These are phyloP conservation scores for Dendrostoma leiphaemia DNA, from an alignment of 2,329 filamentous ascomycete genomes.

Conservation along the genomic window DNA sequence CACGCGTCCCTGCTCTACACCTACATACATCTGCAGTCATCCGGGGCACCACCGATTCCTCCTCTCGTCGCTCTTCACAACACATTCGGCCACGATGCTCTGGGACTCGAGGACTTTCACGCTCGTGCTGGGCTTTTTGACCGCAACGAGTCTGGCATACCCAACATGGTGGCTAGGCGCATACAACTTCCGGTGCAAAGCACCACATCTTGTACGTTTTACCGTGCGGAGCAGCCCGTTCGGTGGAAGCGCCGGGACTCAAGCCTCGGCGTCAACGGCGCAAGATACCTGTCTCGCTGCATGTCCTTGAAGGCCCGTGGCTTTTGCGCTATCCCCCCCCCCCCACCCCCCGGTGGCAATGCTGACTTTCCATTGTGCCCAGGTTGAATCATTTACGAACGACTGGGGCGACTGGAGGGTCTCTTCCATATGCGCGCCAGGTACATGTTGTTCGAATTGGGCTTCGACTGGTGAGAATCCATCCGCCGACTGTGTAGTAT, in stretches of 20 bases:
- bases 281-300: no score
- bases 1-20: no score
- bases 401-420: constrained; percentile 16
- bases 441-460: constrained; percentile 13
- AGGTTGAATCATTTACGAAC: constrained; percentile 5
- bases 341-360: no score
- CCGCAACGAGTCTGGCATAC: neutral
- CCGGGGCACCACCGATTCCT: neutral
- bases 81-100: neutral
- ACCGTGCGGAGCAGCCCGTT: no score
- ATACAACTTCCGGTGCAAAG: constrained; percentile 14
- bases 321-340: no score
- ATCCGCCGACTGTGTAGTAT: no score
- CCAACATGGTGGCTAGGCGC: constrained; percentile 14
- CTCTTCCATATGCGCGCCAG: constrained; percentile 14
- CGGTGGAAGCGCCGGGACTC: no score
- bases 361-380: no score
- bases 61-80: neutral
- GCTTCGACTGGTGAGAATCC: constrained; percentile 6
- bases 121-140: neutral
- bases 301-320: no score
- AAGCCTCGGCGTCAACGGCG: no score
- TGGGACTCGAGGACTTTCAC: neutral
- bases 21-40: neutral
- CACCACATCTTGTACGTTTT: no score